Conservation (phyloP, 495 filamentous ascomycete species). For the Bacidia gigantensis region DNA sequence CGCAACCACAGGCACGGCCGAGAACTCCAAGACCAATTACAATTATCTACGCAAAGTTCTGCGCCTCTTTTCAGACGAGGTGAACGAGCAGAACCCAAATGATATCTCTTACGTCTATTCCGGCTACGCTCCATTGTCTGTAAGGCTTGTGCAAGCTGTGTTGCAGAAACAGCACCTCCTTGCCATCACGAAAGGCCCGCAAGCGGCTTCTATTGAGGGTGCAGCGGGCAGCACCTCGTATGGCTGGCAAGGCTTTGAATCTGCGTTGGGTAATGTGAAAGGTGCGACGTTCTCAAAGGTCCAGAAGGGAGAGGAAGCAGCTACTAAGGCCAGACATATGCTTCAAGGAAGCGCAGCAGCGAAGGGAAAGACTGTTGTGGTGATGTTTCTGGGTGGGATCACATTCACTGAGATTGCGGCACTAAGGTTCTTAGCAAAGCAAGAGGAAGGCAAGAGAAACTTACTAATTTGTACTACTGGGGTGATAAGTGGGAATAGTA, state of each 20-base stretch:
- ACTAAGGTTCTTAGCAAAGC: constrained; percentile 73
- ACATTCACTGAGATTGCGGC: constrained; percentile 95
- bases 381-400: constrained; percentile 90
- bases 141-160: constrained; percentile 89
- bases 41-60: constrained; percentile 71
- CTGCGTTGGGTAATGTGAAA: constrained; percentile 67
- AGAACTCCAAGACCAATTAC: constrained; percentile 72
- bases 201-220: constrained; percentile 26
- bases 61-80: constrained; percentile 85
- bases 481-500: constrained; percentile 75
- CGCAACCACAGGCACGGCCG: constrained; percentile 38
- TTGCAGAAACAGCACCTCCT: constrained; percentile 77
- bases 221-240: constrained; percentile 49
- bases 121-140: constrained; percentile 85
- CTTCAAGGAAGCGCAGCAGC: constrained; percentile 48
- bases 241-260: constrained; percentile 85
- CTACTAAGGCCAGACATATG: constrained; percentile 73
- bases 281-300: constrained; percentile 83
- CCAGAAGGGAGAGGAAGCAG: constrained; percentile 89
- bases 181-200: constrained; percentile 31
- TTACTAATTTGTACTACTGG: constrained; percentile 87
- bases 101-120: constrained; percentile 97
- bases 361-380: constrained; percentile 70
- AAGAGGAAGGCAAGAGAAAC: constrained; percentile 70
- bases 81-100: constrained; percentile 90